Percentiles rank a stretch among this genome's conserved stretches.
phyloP scores from a whole-genome alignment of 108 stramenopile species.

The Pseudonitzschia pungens region DNA sequence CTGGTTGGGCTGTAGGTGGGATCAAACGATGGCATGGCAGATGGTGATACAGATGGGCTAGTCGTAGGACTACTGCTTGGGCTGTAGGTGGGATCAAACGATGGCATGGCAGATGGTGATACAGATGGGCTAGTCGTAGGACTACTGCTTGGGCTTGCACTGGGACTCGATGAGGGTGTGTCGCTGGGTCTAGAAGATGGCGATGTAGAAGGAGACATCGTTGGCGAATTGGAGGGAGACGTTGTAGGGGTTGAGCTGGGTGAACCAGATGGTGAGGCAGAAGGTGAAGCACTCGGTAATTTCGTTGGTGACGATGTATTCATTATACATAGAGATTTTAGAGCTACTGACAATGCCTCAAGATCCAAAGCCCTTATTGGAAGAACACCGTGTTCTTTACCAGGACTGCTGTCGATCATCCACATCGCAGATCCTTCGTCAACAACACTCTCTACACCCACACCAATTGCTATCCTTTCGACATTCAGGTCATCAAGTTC shows the following conservation, averaged over 20 bases:
- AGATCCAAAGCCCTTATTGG: constrained; percentile 12
- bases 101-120: not conserved
- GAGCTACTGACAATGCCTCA: constrained; percentile 12
- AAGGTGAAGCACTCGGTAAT: not conserved
- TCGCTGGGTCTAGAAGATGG: not conserved
- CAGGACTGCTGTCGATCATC: constrained; percentile 24
- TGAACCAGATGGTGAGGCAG: not conserved
- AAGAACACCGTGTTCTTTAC: not conserved
- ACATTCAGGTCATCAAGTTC: constrained; percentile 18
- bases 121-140: not conserved
- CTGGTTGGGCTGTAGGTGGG: not conserved
- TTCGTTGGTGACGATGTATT: constrained; percentile 6
- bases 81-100: not conserved
- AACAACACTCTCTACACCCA: constrained; percentile 28
- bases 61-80: not conserved
- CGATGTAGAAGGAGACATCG: not conserved
- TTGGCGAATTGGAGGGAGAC: not conserved
- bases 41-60: not conserved
- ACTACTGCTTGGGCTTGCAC: not conserved
- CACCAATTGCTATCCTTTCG: constrained; percentile 32
- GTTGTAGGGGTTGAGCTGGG: not conserved
- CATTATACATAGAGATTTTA: constrained; percentile 14
- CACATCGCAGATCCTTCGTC: constrained; percentile 21
- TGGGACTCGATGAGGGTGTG: not conserved
- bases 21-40: not conserved